phyloP scores from a whole-genome alignment of 495 filamentous ascomycete genomes.

The Podospora fimiseda region DNA sequence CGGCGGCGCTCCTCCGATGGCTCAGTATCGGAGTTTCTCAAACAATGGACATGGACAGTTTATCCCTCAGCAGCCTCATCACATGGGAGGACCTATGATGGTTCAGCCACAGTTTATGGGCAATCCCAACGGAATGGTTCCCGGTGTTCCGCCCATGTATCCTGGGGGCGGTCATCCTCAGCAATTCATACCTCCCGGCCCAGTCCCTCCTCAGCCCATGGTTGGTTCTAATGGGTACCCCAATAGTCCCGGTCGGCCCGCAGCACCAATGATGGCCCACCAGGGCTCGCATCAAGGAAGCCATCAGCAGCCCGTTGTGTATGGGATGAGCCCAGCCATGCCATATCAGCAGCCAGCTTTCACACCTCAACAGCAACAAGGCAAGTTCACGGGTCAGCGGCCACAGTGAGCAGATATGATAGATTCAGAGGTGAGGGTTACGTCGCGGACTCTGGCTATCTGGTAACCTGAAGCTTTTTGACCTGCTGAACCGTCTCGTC shows the following conservation, averaged over 20 bases:
- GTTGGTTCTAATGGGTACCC: slow-evolving; percentile 66
- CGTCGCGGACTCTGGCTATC: neutral
- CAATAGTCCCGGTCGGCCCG: slow-evolving; percentile 63
- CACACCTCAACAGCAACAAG: slow-evolving; percentile 55
- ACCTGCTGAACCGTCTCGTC: neutral
- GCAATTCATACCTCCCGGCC: slow-evolving; percentile 53
- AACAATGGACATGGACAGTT: slow-evolving; percentile 59
- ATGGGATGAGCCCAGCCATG: slow-evolving; percentile 58
- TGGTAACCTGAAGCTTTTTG: neutral
- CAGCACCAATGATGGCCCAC: slow-evolving; percentile 72
- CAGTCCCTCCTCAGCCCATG: slow-evolving; percentile 55
- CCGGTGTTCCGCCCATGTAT: slow-evolving; percentile 57
- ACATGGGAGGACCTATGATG: slow-evolving; percentile 72
- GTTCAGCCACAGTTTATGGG: slow-evolving; percentile 61
- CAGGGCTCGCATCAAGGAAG: slow-evolving; percentile 69
- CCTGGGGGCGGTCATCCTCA: slow-evolving; percentile 52
- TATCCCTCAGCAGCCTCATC: slow-evolving; percentile 54
- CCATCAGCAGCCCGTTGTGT: slow-evolving; percentile 61
- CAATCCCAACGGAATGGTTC: slow-evolving; percentile 49
- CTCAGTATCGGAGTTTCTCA: slow-evolving; percentile 45
- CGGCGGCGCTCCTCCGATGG: slow-evolving; percentile 53
- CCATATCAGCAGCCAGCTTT: slow-evolving; percentile 65
- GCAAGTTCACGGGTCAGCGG: slow-evolving; percentile 49
- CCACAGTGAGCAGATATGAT: slow-evolving; percentile 20
- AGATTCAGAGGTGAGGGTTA: neutral